phyloP scores from a whole-genome alignment of 345 rosid species.

The Hibiscus trionum region DNA sequence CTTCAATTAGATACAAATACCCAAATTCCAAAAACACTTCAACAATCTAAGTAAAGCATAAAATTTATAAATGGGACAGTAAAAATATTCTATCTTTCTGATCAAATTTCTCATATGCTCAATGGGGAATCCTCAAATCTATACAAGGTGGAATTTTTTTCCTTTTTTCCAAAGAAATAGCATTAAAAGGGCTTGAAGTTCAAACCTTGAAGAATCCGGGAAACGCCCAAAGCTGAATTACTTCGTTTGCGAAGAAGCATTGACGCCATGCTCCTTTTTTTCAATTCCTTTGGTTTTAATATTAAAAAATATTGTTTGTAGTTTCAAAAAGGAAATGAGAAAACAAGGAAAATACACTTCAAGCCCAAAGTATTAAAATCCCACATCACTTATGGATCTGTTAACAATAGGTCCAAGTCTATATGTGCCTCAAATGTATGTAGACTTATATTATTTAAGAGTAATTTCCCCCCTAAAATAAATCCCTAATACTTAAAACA shows the following conservation, averaged over 20 bases:
- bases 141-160: background rate
- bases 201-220: constrained; percentile 49
- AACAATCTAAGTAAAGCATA: background rate
- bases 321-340: background rate
- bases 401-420: background rate
- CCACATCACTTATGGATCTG: background rate
- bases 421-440: background rate
- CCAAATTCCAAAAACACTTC: background rate
- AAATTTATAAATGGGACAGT: background rate
- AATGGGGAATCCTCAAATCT: background rate
- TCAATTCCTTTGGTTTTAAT: background rate
- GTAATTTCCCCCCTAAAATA: too few relatives aligned
- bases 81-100: background rate
- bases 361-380: too few relatives aligned
- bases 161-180: background rate
- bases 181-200: background rate
- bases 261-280: constrained; percentile 31
- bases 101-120: background rate
- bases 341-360: background rate
- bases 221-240: constrained; percentile 40
- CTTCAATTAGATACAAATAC: background rate
- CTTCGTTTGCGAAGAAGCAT: constrained; percentile 45
- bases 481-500: too few relatives aligned
- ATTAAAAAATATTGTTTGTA: background rate
- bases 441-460: background rate